These are phyloP conservation scores for Murraya paniculata DNA, from an alignment of 345 rosid species.

Conservation along the genomic window DNA sequence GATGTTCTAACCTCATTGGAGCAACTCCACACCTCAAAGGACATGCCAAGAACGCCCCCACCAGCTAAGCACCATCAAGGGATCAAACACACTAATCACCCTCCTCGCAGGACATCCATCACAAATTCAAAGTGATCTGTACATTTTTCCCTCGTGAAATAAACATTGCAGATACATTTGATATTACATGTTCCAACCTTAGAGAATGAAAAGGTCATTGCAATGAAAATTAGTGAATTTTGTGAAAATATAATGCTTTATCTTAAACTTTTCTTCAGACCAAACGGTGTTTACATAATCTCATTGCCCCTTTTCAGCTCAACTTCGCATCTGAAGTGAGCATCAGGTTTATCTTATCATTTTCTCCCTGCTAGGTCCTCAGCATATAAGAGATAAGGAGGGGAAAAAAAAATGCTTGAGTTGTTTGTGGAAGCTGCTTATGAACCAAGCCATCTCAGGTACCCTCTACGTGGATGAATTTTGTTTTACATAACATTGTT, in stretches of 20 bases:
- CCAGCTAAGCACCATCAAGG: conserved; percentile 19
- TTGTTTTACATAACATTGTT: not conserved
- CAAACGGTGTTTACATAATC: not conserved
- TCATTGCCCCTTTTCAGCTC: not conserved
- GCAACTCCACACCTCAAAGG: conserved; percentile 28
- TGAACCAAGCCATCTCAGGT: not conserved
- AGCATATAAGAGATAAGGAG: not conserved
- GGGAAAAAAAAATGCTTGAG: not conserved
- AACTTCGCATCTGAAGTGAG: not conserved
- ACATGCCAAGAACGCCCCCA: conserved; percentile 18
- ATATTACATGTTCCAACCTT: not conserved
- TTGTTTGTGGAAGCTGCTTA: not conserved
- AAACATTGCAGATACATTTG: not conserved
- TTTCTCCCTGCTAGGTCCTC: not conserved
- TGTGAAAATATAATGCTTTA: not conserved
- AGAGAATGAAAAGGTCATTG: not conserved
- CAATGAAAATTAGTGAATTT: not conserved
- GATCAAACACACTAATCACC: conserved; percentile 17
- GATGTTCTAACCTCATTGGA: conserved; percentile 54
- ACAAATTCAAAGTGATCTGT: conserved; percentile 2
- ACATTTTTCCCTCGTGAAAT: not conserved
- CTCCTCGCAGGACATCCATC: conserved; percentile 19
- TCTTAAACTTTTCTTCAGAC: not conserved
- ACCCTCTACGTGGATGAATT: not conserved
- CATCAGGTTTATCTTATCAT: not conserved